Conservation (phyloP, 805 yeast genomes). For the Wickerhamiella vanderwaltii region DNA sequence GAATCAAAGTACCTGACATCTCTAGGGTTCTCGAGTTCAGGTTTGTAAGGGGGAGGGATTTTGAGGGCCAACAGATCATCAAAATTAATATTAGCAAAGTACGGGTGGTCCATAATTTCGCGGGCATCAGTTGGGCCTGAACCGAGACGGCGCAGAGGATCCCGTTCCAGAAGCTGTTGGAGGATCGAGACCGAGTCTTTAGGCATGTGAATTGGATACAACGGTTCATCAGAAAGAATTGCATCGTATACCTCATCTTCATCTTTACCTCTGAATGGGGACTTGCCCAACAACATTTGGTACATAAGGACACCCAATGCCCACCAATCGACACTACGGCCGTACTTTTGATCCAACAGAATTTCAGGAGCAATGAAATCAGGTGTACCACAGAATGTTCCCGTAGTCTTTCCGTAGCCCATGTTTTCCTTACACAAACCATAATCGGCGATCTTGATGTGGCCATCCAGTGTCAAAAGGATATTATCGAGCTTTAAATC, state of each 20-base stretch:
- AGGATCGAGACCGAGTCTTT: conserved; percentile 89
- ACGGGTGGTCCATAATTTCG: conserved; percentile 92
- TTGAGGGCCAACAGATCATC: conserved; percentile 65
- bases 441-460: conserved; percentile 91
- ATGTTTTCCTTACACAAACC: conserved; percentile 92
- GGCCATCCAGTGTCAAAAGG: conserved; percentile 78
- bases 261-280: conserved; percentile 95
- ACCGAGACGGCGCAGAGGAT: conserved; percentile 75
- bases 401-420: conserved; percentile 76
- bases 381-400: conserved; percentile 56
- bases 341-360: conserved; percentile 81
- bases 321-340: conserved; percentile 98
- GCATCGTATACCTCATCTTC: conserved; percentile 97
- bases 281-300: conserved; percentile 92
- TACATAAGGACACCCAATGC: conserved; percentile 94
- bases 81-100: conserved; percentile 79
- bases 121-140: conserved; percentile 77
- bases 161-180: conserved; percentile 82
- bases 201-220: conserved; percentile 95
- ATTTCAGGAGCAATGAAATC: conserved; percentile 99
- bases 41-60: conserved; percentile 80
- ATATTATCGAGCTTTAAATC: conserved; percentile 86
- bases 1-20: conserved; percentile 90
- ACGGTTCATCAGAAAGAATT: conserved; percentile 88
- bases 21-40: conserved; percentile 74